Percentiles rank a stretch among this genome's conserved stretches.
These are phyloP conservation scores for Hypoxylon lienhwacheense DNA, from an alignment of 495 filamentous ascomycete species.

Conservation along the genomic window DNA sequence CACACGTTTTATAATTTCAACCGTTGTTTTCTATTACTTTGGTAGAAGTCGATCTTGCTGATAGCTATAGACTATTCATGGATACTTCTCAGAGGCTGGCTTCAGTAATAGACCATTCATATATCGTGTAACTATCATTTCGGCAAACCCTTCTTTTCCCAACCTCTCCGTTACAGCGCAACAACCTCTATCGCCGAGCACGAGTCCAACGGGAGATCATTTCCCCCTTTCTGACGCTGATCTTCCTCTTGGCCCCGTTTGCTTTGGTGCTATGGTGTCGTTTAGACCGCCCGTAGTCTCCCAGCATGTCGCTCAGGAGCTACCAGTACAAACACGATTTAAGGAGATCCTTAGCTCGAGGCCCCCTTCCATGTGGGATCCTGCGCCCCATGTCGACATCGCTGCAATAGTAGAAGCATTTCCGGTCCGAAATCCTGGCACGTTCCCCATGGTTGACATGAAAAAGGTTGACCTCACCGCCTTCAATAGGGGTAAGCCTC, in stretches of 20 bases:
- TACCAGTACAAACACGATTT: constrained; percentile 43
- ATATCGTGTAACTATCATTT: constrained; percentile 58
- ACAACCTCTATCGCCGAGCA: constrained; percentile 48
- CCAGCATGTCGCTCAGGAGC: constrained; percentile 39
- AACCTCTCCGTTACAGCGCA: constrained; percentile 61
- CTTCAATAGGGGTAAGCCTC: constrained; percentile 54
- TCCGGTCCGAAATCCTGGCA: constrained; percentile 37
- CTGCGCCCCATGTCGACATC: constrained; percentile 48
- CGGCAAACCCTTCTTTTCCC: constrained; percentile 59
- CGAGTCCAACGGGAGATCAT: constrained; percentile 34
- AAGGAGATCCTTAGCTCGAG: constrained; percentile 39
- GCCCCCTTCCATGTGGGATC: constrained; percentile 43
- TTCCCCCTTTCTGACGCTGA: constrained; percentile 43
- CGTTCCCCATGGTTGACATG: constrained; percentile 63
- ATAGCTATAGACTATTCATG: constrained; percentile 60
- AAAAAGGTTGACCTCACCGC: constrained; percentile 64
- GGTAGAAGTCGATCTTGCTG: background rate
- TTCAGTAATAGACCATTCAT: constrained; percentile 58
- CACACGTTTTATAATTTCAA: background rate
- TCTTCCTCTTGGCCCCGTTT: constrained; percentile 49
- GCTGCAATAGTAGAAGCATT: constrained; percentile 28
- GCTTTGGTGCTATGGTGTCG: constrained; percentile 63
- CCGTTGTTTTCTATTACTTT: background rate
- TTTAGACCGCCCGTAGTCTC: constrained; percentile 50
- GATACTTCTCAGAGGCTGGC: constrained; percentile 65